Evolutionary conservation across 2,329 filamentous ascomycete species (phyloP), one percentile per base, ranked within the genome.

Genomic region (Metarhizium robertsii): DNA sequence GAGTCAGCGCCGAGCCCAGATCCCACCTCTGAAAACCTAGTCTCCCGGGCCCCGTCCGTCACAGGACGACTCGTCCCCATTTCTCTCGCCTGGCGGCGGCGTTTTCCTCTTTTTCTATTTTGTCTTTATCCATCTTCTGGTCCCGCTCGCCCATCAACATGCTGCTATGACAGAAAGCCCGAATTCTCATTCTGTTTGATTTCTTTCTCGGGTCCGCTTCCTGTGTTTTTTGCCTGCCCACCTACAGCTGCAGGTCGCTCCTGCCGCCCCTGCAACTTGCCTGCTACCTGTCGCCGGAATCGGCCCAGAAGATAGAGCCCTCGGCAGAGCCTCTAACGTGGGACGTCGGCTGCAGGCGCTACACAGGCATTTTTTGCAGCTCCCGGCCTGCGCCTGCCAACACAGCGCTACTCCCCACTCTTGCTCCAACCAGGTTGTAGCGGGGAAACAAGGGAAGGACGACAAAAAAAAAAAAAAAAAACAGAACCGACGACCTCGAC

Each of bases 321-420:
- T 56, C 52, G 57, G 54, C 52, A 53, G 48, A 57, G 53, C 57
- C 55, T 59, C 50, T 58, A 53, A 55, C 56, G 50, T 57, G 53
- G 53, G 50, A 55, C 56, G 46, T 59, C 51, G 53, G 50, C 55
- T 53, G 54, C 54, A 55, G 36, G 53, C 46, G 47, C 40, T 32
- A 38, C 55, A 25, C 6, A 10, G 6, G n/a, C 14, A 6, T 6
- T 14, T 43, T 7, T n/a, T 46, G 43, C 13, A n/a, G 8, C n/a
- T 2, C 6, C 43, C 7, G 43, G 7, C 25, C 7, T 18, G 14
- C 6, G n/a, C 43, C 10, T 13, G n/a, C 18, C 7, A 8, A 6
- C 25, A 13, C 43, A 14, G n/a, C 4, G 2, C n/a, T 34, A 47
- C 55, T 47, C 56, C 36, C 56, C 56, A 53, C 58, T 55, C 43